These are phyloP conservation scores for Discostella pseudostelligera DNA, from an alignment of 108 stramenopile genomes.

Conservation along the genomic window DNA sequence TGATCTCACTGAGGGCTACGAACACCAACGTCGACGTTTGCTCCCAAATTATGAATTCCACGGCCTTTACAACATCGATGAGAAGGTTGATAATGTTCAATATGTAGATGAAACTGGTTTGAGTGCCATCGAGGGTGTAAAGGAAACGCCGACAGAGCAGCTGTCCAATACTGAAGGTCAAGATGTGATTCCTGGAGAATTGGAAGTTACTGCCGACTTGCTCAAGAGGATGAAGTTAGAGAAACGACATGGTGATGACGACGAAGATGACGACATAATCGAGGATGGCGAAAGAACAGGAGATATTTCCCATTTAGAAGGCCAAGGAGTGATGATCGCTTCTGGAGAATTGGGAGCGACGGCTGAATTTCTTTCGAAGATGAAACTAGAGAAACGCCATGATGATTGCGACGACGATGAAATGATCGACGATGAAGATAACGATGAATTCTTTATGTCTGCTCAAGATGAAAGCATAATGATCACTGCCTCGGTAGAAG, in stretches of 20 bases:
- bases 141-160: constrained; percentile 12
- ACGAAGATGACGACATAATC: constrained; percentile 44
- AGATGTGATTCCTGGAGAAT: constrained; percentile 29
- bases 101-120: constrained; percentile 39
- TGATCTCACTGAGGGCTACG: constrained; percentile 85
- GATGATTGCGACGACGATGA: constrained; percentile 66
- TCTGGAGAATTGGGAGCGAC: constrained; percentile 66
- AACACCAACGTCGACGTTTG: constrained; percentile 79
- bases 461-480: constrained; percentile 19
- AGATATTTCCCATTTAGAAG: not conserved
- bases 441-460: constrained; percentile 28
- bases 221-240: constrained; percentile 72
- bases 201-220: constrained; percentile 81
- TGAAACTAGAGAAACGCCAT: constrained; percentile 51
- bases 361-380: constrained; percentile 69
- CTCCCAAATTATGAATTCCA: constrained; percentile 90
- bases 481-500: constrained; percentile 14
- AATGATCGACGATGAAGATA: constrained; percentile 57
- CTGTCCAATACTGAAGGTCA: not conserved
- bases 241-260: constrained; percentile 50
- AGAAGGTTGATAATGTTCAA: constrained; percentile 47
- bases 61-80: constrained; percentile 86
- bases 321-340: constrained; percentile 3
- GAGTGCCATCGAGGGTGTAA: constrained; percentile 23
- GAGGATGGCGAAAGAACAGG: constrained; percentile 6